These are phyloP conservation scores for Eremochloa ophiuroides DNA, from an alignment of 176 grass and related monocot species.

Conservation along the genomic window DNA sequence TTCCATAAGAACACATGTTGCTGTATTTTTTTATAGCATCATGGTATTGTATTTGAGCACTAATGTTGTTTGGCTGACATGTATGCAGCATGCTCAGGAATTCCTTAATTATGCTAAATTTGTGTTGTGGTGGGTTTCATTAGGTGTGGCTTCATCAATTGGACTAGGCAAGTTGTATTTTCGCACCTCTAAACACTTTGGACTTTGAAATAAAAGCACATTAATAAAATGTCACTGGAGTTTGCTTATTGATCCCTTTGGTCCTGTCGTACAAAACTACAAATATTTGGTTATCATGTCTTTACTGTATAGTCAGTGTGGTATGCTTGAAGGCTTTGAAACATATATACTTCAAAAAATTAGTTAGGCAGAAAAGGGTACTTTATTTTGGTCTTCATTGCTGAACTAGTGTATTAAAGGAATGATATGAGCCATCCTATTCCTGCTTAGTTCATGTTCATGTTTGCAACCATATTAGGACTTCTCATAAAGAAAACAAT, in stretches of 20 bases:
- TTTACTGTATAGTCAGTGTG: background rate
- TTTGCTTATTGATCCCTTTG: conserved; percentile 5
- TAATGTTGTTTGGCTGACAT: conserved; percentile 33
- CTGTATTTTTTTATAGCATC: conserved; percentile 5
- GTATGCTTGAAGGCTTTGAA: background rate
- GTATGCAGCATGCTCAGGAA: conserved; percentile 74
- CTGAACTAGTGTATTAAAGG: background rate
- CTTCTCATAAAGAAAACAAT: background rate
- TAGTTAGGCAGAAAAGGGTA: background rate
- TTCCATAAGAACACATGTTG: background rate
- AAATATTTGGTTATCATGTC: background rate
- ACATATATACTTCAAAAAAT: background rate
- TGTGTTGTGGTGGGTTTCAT: conserved; percentile 84
- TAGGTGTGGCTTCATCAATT: conserved; percentile 95
- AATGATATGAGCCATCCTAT: no score
- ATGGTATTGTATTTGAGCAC: background rate
- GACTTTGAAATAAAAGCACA: background rate
- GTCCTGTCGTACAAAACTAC: background rate
- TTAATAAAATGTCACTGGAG: background rate
- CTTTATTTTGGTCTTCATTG: background rate
- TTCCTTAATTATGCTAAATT: conserved; percentile 73
- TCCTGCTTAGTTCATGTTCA: background rate
- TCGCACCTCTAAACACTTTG: background rate
- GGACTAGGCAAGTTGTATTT: conserved; percentile 74
- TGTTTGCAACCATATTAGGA: background rate